Base-by-base conservation (phyloP, 2,329 filamentous ascomycete species). In the Polychaeton citri region DNA sequence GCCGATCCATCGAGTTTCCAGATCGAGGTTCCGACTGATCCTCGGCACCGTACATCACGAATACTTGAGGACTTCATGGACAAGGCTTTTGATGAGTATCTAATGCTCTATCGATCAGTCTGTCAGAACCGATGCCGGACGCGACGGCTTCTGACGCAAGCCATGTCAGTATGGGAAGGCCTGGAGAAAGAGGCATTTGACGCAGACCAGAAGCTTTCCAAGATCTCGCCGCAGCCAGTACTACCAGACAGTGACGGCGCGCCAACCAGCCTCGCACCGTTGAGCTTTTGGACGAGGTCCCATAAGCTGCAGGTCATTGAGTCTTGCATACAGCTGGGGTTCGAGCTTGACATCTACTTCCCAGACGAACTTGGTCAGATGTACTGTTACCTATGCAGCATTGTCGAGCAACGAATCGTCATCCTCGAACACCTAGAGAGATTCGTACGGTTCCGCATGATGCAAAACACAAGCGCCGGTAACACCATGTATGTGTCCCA, bases 71-170 rank as follows among this genome's bases (percentile, higher is more conserved):
- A 63, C 2, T 80, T 80, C 49, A 62, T 73, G 31, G 63, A 69
- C 37, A 64, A 69, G 33, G 65, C 66, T 6, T 46, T 54, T 31
- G 45, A 65, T 58, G 76, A 80, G 0, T 95, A 86, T 51, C 64
- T 94, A 13, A 87, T 95, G 45, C 71, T 92, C 12, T 79, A 90
- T 49, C 76, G 86, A 33, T 80, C 82, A 6, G 68, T 90, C 13
- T 93, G 86, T 49, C 83, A 96, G 54, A 98, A 96, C 52, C 71
- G 86, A 35, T 92, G 85, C 53, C 79, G 90, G 2, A 76, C 93
- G 30, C 76, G 90, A n/a, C 75, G 90, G 21, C 86, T 80, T n/a
- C 69, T 98, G 6, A 86, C 79, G 42, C 88, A 96, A 53, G 74
- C 79, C 10, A 75, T 94, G 21, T 64, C 76, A 2, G 81, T 88